A percentile compares a stretch with the other conserved stretches of the same genome.
Evolutionary conservation across 2,329 filamentous ascomycete genomes (phyloP).

Genomic region (Mycosphaerella arachidis): DNA sequence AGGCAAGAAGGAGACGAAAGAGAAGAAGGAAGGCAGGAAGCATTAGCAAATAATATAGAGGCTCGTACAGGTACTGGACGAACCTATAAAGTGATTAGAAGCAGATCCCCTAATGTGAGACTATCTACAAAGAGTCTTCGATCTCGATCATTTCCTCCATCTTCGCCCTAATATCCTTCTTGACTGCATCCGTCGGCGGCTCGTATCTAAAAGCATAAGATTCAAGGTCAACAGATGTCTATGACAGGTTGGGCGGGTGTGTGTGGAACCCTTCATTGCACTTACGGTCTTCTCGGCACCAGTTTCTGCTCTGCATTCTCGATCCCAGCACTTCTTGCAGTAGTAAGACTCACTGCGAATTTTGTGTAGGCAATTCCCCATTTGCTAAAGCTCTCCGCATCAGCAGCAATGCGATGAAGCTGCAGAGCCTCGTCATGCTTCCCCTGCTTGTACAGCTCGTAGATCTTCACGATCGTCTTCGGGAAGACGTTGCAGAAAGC

Average conservation of each 20-base stretch:
- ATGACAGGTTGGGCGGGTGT: too few relatives aligned
- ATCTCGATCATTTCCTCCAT: constrained; percentile 41
- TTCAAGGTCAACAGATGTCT: too few relatives aligned
- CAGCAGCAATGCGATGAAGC: constrained; percentile 55
- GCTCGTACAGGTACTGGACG: too few relatives aligned
- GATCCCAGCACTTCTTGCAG: constrained; percentile 57
- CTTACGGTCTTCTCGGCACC: constrained; percentile 55
- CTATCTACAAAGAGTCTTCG: constrained; percentile 33
- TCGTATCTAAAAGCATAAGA: constrained; percentile 35
- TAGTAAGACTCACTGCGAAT: constrained; percentile 58
- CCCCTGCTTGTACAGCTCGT: constrained; percentile 54
- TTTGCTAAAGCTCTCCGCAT: constrained; percentile 61
- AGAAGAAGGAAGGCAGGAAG: too few relatives aligned
- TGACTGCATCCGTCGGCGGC: constrained; percentile 40
- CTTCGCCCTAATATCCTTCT: constrained; percentile 39
- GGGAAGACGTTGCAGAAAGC: constrained; percentile 55
- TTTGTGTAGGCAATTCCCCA: constrained; percentile 61
- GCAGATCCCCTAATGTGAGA: background rate
- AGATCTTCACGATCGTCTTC: constrained; percentile 52
- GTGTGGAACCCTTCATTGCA: too few relatives aligned
- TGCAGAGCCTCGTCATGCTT: constrained; percentile 52
- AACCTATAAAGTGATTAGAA: too few relatives aligned
- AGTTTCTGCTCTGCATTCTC: constrained; percentile 56
- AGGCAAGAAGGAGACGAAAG: too few relatives aligned
- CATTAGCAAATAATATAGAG: too few relatives aligned